These are phyloP conservation scores for Fusarium aywerte DNA, from an alignment of 2,329 filamentous ascomycete genomes.

Conservation along the genomic window DNA sequence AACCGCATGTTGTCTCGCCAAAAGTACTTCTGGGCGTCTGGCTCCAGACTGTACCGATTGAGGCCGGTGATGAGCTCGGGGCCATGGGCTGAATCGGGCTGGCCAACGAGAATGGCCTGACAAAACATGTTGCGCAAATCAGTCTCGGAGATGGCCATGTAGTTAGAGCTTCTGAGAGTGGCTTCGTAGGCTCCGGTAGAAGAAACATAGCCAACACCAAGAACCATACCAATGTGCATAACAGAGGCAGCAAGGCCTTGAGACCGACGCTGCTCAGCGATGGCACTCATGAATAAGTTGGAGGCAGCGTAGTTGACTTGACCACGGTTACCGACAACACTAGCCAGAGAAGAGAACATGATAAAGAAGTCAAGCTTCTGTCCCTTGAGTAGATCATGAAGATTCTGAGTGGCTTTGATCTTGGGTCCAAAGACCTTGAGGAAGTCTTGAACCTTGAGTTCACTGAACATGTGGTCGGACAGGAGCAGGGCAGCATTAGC, in stretches of 20 bases:
- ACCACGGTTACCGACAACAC: slow-evolving; percentile 12
- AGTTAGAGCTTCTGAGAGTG: background rate
- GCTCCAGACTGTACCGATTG: background rate
- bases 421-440: slow-evolving; percentile 10
- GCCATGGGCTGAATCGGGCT: background rate
- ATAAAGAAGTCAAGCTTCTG: slow-evolving; percentile 18
- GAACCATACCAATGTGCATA: slow-evolving; percentile 54
- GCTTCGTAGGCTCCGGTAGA: slow-evolving; percentile 4
- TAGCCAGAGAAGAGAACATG: slow-evolving; percentile 11
- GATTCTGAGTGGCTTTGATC: background rate
- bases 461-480: background rate
- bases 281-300: slow-evolving; percentile 8
- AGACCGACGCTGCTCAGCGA: slow-evolving; percentile 7
- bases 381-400: slow-evolving; percentile 2
- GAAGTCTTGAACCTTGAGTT: background rate
- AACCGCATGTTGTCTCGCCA: slow-evolving; percentile 7
- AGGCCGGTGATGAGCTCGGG: slow-evolving; percentile 10
- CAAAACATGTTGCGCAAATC: slow-evolving; percentile 44
- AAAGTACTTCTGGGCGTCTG: slow-evolving; percentile 4
- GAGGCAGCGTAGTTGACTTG: slow-evolving; percentile 16
- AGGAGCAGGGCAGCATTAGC: slow-evolving; percentile 18
- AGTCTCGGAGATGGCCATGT: slow-evolving; percentile 44
- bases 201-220: slow-evolving; percentile 56
- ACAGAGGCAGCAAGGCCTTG: slow-evolving; percentile 46
- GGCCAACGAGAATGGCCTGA: slow-evolving; percentile 1